Evolutionary conservation across 73 alveolate species (phyloP).

Genomic region (Urostyla sp.): DNA sequence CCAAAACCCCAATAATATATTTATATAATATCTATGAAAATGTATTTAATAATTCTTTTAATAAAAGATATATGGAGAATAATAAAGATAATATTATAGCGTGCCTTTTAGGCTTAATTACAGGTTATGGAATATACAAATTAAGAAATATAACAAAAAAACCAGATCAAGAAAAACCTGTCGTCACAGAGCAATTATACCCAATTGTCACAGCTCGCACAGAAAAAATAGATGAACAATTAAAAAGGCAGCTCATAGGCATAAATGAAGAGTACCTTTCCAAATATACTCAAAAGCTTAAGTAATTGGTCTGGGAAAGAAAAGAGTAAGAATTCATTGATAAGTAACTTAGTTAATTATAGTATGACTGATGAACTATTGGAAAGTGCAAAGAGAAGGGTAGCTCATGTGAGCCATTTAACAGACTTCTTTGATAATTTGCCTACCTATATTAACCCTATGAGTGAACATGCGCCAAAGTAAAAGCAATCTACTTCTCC

Average conservation of each 20-base stretch:
- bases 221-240: conserved; percentile 7
- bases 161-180: no score
- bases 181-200: no score
- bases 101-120: no score
- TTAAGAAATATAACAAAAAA: no score
- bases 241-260: not conserved
- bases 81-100: no score
- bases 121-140: no score
- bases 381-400: conserved; percentile 15
- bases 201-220: no score
- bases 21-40: no score
- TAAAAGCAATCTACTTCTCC: not conserved
- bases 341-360: not conserved
- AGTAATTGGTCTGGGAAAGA: conserved; percentile 43
- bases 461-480: conserved; percentile 12
- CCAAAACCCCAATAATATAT: no score
- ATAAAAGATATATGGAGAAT: no score
- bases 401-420: conserved; percentile 35
- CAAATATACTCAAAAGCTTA: conserved; percentile 36
- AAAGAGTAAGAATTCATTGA: conserved; percentile 24
- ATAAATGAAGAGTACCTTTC: conserved; percentile 13
- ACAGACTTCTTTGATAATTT: conserved; percentile 22
- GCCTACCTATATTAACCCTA: conserved; percentile 4
- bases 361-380: conserved; percentile 52
- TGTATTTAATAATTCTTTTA: no score